Percentiles rank a stretch among this genome's conserved stretches.
Conservation (phyloP, 495 filamentous ascomycete genomes). For the Cercophora scortea region DNA sequence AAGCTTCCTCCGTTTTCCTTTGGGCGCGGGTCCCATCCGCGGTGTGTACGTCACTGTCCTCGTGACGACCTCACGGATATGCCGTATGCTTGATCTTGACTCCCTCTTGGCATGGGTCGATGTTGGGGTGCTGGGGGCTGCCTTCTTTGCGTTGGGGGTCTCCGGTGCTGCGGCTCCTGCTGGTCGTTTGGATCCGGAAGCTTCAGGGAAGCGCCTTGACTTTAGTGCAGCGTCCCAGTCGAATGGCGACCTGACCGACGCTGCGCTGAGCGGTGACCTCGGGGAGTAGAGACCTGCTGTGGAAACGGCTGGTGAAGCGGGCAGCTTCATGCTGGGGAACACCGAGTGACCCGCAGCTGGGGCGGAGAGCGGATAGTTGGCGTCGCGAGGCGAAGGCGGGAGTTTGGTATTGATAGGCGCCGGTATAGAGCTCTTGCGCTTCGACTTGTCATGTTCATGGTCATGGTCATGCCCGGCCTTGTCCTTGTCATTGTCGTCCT, state of each 20-base stretch:
- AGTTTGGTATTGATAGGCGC: slow-evolving; percentile 20
- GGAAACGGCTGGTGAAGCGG: slow-evolving; percentile 52
- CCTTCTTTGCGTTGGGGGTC: slow-evolving; percentile 8
- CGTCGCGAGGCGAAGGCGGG: slow-evolving; percentile 36
- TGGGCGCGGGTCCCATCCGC: slow-evolving; percentile 60
- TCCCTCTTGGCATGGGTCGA: slow-evolving; percentile 28
- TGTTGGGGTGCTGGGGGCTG: background rate
- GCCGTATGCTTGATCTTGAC: slow-evolving; percentile 41
- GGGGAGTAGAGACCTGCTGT: slow-evolving; percentile 33
- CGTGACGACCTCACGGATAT: slow-evolving; percentile 64
- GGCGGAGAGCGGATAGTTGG: slow-evolving; percentile 47
- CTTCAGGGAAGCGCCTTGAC: slow-evolving; percentile 39
- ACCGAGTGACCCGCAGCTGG: slow-evolving; percentile 40
- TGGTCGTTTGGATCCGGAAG: slow-evolving; percentile 21
- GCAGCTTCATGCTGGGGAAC: slow-evolving; percentile 48
- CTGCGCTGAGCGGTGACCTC: slow-evolving; percentile 43
- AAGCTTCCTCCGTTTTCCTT: slow-evolving; percentile 67
- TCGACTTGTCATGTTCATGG: slow-evolving; percentile 1
- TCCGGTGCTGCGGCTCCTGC: slow-evolving; percentile 32
- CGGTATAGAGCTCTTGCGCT: slow-evolving; percentile 9
- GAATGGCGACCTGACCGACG: slow-evolving; percentile 49
- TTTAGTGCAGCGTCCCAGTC: slow-evolving; percentile 55
- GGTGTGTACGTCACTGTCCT: slow-evolving; percentile 70
- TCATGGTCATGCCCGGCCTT: background rate
- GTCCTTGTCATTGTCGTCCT: slow-evolving; percentile 21